Evolutionary conservation across 306 rosid species (phyloP), one percentile per base, ranked within the genome.

Genomic region (Quercus wislizeni): DNA sequence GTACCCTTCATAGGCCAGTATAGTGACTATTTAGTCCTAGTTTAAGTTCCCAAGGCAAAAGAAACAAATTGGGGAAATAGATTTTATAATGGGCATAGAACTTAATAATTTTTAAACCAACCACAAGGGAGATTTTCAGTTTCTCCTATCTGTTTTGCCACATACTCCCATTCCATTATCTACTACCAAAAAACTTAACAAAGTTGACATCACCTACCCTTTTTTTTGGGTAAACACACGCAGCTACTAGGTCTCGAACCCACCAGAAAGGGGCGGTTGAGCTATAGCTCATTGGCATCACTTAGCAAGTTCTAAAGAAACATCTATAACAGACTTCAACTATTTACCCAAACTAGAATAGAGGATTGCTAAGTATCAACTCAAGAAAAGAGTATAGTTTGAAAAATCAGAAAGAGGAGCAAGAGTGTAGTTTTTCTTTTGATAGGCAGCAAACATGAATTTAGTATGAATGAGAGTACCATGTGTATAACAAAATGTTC

Each of bases 401-500:
- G 69, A 84, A 61, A 78, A 28, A 83, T 55, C 18, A 54, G 43
- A 76, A 74, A 55, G 14, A 73, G 58, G 38, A 69, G 20, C 55
- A 28, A 30, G 23, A 61, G 41, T 31, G 7, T 54, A 54, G 55
- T 9, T 31, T 65, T 31, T 65, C 46, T 65, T 17, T 64, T 15
- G 46, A 35, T 28, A 30, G 46, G 72, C 51, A 10, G 28, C 52
- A 35, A 77, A 38, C 31, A 23, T 5, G 25, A 69, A 59, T n/a
- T 30, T 19, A 69, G 67, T 75, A 81, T 17, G 43, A 78, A n/a
- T 20, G 77, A 79, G 51, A 80, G 81, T 88, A 94, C 99, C 93
- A 79, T 87, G 84, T 95, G 91, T 78, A 95, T 90, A 72, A 91
- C 94, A 80, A 95, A 86, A 78, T 92, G 94, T 80, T 95, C 99